Evolutionary conservation across 306 rosid species (phyloP).

Genomic region (Begonia peltatifolia): DNA sequence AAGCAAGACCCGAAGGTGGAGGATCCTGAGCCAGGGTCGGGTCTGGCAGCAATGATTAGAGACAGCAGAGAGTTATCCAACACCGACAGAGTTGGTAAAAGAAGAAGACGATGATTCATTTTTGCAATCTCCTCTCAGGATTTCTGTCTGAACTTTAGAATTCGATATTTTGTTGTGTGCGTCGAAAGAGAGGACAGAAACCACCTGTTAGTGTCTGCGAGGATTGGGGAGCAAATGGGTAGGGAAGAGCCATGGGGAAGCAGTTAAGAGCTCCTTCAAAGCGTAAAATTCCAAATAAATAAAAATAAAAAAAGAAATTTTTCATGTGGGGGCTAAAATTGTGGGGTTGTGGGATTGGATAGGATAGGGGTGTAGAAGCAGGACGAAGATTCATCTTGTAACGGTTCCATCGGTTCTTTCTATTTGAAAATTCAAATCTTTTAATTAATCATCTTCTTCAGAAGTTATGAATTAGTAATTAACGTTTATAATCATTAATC

Average conservation of each 20-base stretch:
- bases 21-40: conserved; percentile 13
- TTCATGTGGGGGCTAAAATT: not conserved
- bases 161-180: not conserved
- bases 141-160: not conserved
- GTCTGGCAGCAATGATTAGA: conserved; percentile 23
- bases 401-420: too few species aligned
- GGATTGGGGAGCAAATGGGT: not conserved
- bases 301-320: not conserved
- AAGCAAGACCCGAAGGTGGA: conserved; percentile 11
- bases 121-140: conserved; percentile 2
- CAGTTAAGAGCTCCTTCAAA: not conserved
- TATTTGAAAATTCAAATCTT: too few species aligned
- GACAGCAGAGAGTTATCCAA: conserved; percentile 18
- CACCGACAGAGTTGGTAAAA: conserved; percentile 31
- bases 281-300: too few species aligned
- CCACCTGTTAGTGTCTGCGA: not conserved
- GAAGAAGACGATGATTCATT: conserved; percentile 31
- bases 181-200: conserved; percentile 32
- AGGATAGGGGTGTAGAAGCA: not conserved
- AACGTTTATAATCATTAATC: too few species aligned
- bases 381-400: too few species aligned
- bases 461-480: too few species aligned
- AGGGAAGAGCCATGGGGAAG: not conserved
- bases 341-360: not conserved
- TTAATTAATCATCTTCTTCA: too few species aligned